Evolutionary conservation across 805 yeast genomes (phyloP), one percentile per base, ranked within the genome.

Genomic region (Ogataea pignaliae): DNA sequence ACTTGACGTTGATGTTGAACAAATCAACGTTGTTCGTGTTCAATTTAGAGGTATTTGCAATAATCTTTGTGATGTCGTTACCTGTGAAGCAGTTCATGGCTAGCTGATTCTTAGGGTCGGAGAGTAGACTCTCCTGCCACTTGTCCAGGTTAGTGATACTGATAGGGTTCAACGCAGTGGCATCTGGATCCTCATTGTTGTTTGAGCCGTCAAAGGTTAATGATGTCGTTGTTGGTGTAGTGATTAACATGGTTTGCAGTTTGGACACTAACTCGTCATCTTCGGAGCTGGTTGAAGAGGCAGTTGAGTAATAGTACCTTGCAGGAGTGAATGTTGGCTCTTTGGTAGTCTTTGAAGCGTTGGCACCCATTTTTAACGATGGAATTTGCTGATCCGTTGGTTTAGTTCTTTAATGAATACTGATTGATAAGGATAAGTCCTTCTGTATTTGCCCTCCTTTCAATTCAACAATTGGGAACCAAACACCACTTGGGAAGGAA

Each of bases 41-140:
- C 29, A 56, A 55, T 35, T 51, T 59, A 3, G 54, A 49, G 14
- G 72, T 61, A 42, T 66, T 65, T 4, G 69, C 70, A 38, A 77
- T 66, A 35, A 77, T 64, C 26, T 64, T 56, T 16, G 65, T 63
- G 54, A 78, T 70, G 36, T 68, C 68, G 44, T 72, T 72, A 17
- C 71, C 71, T 3, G 79, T 70, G 53, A 79, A 66, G 2, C 82
- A 81, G 50, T 73, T 75, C 50, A 78, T 72, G 7, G 80, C 79
- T 44, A 79, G 63, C 44, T 60, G 57, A 56, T 78, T 78, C 55
- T 78, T 77, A 6, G 75, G 71, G 50, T 73, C 75, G 3, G 72
- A 46, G 8, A 66, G 50, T 40, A 79, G 63, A 1, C 66, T 67
- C 1, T 60, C 44, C 50, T 76, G 75, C 84, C 84, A 79, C 3